Conservation (phyloP, 768 basidiomycete species). For the Melanogaster broomeanus region DNA sequence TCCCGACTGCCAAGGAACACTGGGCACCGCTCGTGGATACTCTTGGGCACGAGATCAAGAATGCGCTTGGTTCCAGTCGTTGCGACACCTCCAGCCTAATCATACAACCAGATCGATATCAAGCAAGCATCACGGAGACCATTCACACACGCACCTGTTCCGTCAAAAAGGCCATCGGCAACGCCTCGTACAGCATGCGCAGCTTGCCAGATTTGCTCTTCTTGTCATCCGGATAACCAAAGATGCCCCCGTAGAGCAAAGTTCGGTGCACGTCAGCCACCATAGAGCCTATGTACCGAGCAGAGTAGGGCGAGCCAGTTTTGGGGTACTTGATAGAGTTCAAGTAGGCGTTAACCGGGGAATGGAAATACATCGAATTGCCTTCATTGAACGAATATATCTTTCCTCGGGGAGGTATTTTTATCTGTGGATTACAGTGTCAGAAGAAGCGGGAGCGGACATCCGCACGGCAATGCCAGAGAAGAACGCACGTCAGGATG, state of each 20-base stretch:
- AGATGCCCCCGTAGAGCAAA: conserved; percentile 95
- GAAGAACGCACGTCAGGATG: conserved; percentile 77
- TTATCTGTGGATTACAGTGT: conserved; percentile 55
- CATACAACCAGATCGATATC: not conserved
- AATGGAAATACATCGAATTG: conserved; percentile 92
- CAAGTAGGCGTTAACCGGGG: conserved; percentile 78
- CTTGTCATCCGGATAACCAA: conserved; percentile 97
- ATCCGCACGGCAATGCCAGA: not conserved
- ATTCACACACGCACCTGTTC: conserved; percentile 77
- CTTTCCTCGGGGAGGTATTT: conserved; percentile 92
- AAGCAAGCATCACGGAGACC: not conserved
- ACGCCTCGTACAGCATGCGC: conserved; percentile 93
- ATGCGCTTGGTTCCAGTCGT: conserved; percentile 95
- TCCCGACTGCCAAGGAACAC: conserved; percentile 94
- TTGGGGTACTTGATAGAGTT: conserved; percentile 90
- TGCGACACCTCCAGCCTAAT: conserved; percentile 91
- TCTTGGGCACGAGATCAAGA: conserved; percentile 83
- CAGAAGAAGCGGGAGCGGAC: conserved; percentile 1
- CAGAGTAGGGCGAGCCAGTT: conserved; percentile 78
- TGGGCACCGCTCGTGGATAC: conserved; percentile 89
- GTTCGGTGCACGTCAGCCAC: conserved; percentile 98
- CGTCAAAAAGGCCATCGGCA: conserved; percentile 95
- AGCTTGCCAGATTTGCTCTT: conserved; percentile 97
- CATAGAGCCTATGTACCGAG: conserved; percentile 97
- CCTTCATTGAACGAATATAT: conserved; percentile 99